Evolutionary conservation across 768 basidiomycete genomes (phyloP), one percentile per base, ranked within the genome.

Genomic region (Collybiopsis confluens): DNA sequence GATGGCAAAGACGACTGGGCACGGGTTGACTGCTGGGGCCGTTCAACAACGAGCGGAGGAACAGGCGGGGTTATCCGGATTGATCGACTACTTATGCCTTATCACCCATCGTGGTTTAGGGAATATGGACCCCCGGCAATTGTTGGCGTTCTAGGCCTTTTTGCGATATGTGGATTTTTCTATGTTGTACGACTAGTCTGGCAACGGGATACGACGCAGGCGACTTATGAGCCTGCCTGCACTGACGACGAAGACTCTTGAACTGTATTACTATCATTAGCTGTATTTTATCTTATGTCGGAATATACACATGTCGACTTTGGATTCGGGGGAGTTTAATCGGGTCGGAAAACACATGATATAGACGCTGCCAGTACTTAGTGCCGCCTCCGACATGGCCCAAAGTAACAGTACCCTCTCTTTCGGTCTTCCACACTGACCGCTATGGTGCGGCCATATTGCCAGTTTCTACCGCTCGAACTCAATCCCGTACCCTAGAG

Each of bases 21-120:
- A 24, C 78, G 73, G 44, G 82, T 90, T 18, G 65, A 85, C 24
- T 74, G 80, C 43, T 89, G 86, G 85, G 91, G 90, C 37, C 83
- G 90, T 42, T 83, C 87, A 42, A 89, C 89, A 28, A 82, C 81
- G 7, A 82, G 81, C 10, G 73, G 76, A 11, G 83, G 88, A 33
- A 84, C 81, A 0, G 96, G 95, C 0, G 96, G 96, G 3, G 92
- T 98, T 36, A 79, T 98, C 55, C 80, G 87, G 68, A 88, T 98
- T 55, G 91, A 97, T 71, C 76, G 77, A 38, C 75, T 98, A 11
- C 72, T 99, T 51, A 63, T 85, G 21, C 97, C 97, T 30, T 98
- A 93, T 66, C 73, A 85, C 54, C 92, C 96, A 2, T 77, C 85
- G 3, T 92, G 90, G 91, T 93, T 87, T 83, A 72, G 81, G 35